A percentile compares a stretch with the other conserved stretches of the same genome.
Conservation (phyloP, 164 flowering plant species). For the Macadamia tetraphylla region DNA sequence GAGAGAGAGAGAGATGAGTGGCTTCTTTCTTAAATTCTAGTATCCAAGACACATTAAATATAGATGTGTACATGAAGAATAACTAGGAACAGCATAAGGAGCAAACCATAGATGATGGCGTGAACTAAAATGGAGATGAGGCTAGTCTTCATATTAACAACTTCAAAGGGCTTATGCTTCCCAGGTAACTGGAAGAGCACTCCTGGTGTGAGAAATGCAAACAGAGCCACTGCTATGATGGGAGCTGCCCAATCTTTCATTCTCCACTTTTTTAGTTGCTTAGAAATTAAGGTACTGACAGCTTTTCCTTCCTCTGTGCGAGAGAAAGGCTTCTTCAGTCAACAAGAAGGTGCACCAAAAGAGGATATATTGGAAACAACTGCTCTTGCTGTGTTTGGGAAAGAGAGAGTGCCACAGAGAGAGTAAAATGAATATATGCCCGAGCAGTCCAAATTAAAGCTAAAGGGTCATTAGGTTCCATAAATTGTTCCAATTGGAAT, state of each 20-base stretch:
- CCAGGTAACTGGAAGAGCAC: constrained; percentile 70
- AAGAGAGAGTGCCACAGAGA: no score
- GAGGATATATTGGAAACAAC: no score
- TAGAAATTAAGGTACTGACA: background rate
- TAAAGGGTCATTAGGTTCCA: no score
- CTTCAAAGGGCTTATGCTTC: constrained; percentile 48
- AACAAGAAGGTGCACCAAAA: no score
- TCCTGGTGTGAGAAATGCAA: constrained; percentile 69
- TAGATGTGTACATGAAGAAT: constrained; percentile 57
- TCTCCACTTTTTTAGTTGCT: constrained; percentile 1
- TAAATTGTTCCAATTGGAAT: no score
- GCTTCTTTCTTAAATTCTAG: no score
- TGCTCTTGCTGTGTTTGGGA: no score
- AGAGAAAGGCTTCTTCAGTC: background rate
- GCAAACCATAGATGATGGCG: constrained; percentile 55
- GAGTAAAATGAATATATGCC: no score
- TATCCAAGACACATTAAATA: constrained; percentile 31
- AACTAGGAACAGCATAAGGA: constrained; percentile 65
- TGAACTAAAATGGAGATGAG: constrained; percentile 52
- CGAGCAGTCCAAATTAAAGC: no score
- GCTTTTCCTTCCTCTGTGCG: background rate
- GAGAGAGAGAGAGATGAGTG: no score
- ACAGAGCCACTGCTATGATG: constrained; percentile 60
- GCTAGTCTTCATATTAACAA: constrained; percentile 76
- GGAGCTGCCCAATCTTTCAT: constrained; percentile 85